A percentile compares a stretch with the other conserved stretches of the same genome.
Evolutionary conservation across 176 grass and related monocot species (phyloP).

Genomic region (Elaeis guineensis): DNA sequence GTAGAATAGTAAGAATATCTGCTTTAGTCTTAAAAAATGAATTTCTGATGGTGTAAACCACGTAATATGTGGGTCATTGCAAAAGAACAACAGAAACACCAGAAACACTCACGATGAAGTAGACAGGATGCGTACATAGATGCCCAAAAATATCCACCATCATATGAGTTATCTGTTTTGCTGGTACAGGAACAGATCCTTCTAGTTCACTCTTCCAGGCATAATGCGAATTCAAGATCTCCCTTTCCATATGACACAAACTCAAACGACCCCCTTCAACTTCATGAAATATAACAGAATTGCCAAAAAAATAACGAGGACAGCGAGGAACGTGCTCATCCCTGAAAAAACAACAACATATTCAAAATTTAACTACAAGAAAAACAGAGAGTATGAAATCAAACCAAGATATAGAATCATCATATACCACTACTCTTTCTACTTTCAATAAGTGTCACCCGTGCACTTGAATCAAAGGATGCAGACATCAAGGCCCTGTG

Average conservation of each 20-base stretch:
- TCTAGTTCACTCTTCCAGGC: too few species aligned
- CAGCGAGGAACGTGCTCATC: constrained; percentile 36
- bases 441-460: constrained; percentile 50
- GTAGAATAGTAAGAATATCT: too few species aligned
- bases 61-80: too few species aligned
- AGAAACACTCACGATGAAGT: too few species aligned
- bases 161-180: too few species aligned
- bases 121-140: too few species aligned
- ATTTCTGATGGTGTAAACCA: too few species aligned
- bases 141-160: too few species aligned
- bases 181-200: too few species aligned
- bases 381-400: constrained; percentile 11
- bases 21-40: too few species aligned
- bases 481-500: constrained; percentile 66
- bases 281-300: constrained; percentile 68
- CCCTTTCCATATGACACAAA: constrained; percentile 17
- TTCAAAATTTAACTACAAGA: constrained; percentile 6
- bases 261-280: constrained; percentile 34
- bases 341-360: constrained; percentile 41
- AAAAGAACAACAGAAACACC: too few species aligned
- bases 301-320: constrained; percentile 58
- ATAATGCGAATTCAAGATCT: not conserved
- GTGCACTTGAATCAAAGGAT: constrained; percentile 88
- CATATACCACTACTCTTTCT: constrained; percentile 44
- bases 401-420: not conserved